Evolutionary conservation across 768 basidiomycete species (phyloP).

Genomic region (Multifurca ochricompacta): DNA sequence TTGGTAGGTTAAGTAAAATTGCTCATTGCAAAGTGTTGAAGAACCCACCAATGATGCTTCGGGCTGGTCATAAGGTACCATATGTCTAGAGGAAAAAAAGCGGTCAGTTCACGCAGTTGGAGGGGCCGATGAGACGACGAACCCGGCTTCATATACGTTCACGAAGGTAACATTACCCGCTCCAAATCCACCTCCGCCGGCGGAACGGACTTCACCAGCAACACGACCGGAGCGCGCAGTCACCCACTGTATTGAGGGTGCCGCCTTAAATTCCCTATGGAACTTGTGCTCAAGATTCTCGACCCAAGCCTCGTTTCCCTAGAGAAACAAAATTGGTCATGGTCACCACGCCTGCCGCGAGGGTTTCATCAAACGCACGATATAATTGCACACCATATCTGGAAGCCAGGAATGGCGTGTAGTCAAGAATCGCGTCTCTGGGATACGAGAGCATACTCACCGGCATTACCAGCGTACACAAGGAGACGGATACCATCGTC

Average conservation of each 20-base stretch:
- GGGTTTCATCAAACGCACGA: slow-evolving; percentile 36
- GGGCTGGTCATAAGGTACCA: slow-evolving; percentile 87
- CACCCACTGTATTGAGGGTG: slow-evolving; percentile 48
- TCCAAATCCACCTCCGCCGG: slow-evolving; percentile 52
- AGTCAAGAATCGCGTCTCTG: not conserved
- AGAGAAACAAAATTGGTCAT: not conserved
- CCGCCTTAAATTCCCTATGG: slow-evolving; percentile 48
- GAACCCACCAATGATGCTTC: slow-evolving; percentile 67
- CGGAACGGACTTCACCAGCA: slow-evolving; percentile 63
- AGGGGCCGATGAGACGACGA: slow-evolving; percentile 30
- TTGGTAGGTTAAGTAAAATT: slow-evolving; percentile 6
- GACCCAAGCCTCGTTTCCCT: slow-evolving; percentile 79
- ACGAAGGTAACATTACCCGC: slow-evolving; percentile 87
- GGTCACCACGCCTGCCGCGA: not conserved
- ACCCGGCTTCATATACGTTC: slow-evolving; percentile 74
- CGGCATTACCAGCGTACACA: slow-evolving; percentile 88
- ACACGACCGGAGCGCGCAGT: slow-evolving; percentile 42
- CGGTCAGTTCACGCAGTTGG: no score
- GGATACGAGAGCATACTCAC: slow-evolving; percentile 1
- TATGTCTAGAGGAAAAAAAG: slow-evolving; percentile 44
- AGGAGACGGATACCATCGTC: slow-evolving; percentile 76
- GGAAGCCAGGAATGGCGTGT: not conserved
- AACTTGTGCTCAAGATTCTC: slow-evolving; percentile 54
- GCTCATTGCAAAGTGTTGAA: not conserved
- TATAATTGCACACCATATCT: slow-evolving; percentile 82